These are phyloP conservation scores for Septoria linicola DNA, from an alignment of 2,329 filamentous ascomycete species.

Conservation along the genomic window DNA sequence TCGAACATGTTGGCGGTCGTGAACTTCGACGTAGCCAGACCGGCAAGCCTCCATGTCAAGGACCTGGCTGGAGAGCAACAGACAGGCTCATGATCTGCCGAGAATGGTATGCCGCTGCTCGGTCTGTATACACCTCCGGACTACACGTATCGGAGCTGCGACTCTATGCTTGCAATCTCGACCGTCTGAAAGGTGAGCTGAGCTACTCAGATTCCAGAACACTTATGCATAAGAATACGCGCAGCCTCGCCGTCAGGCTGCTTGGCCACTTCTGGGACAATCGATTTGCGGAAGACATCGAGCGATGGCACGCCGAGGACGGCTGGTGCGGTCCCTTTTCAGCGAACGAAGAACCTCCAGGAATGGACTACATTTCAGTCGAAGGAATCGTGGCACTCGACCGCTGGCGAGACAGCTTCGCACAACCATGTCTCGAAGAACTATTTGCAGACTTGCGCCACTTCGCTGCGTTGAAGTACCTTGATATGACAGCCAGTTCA, in stretches of 20 bases:
- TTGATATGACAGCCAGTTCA: conserved; percentile 18
- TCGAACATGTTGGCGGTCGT: conserved; percentile 25
- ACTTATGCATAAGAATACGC: conserved; percentile 26
- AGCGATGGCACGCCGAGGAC: conserved; percentile 4
- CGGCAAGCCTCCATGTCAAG: background rate
- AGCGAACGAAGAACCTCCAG: background rate
- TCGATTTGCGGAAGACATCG: conserved; percentile 4
- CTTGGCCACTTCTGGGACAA: conserved; percentile 24
- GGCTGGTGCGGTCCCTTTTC: background rate
- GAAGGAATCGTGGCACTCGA: conserved; percentile 1
- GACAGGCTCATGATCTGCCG: conserved; percentile 18
- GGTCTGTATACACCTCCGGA: conserved; percentile 21
- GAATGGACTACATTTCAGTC: background rate
- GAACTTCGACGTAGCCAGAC: conserved; percentile 25
- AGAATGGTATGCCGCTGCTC: conserved; percentile 22
- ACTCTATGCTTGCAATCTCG: conserved; percentile 19
- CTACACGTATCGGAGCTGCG: conserved; percentile 16
- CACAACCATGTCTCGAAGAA: conserved; percentile 15
- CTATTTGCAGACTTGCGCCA: conserved; percentile 18
- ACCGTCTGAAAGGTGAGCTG: conserved; percentile 14
- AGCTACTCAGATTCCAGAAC: conserved; percentile 11
- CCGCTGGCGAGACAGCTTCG: conserved; percentile 14
- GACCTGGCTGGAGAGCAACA: conserved; percentile 4
- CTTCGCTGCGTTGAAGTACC: conserved; percentile 19
- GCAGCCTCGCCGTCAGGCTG: conserved; percentile 17